A percentile compares a stretch with the other conserved stretches of the same genome.
Conservation (phyloP, 768 basidiomycete species). For the Hypholoma sublateritium region DNA sequence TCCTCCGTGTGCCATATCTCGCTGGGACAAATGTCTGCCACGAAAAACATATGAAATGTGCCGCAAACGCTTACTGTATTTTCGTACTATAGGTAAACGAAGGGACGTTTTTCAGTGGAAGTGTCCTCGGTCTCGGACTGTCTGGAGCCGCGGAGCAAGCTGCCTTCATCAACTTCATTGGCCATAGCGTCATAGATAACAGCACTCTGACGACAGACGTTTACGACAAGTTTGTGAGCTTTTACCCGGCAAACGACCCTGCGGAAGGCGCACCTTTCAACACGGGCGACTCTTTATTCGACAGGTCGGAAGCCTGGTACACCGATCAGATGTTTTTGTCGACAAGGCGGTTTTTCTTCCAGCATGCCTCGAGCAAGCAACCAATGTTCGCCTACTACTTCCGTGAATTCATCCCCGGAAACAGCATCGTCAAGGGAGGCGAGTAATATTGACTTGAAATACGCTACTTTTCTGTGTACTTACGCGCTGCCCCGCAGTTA, state of each 20-base stretch:
- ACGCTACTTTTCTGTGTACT: not conserved
- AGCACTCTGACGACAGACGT: slow-evolving; percentile 42
- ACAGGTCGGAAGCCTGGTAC: slow-evolving; percentile 57
- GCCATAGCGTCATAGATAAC: slow-evolving; percentile 52
- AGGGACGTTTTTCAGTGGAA: slow-evolving; percentile 43
- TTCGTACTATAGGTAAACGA: slow-evolving; percentile 45
- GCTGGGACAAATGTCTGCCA: slow-evolving; percentile 52
- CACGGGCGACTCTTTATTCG: slow-evolving; percentile 60
- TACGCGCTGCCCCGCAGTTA: slow-evolving; percentile 28
- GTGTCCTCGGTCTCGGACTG: slow-evolving; percentile 38
- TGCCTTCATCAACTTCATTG: slow-evolving; percentile 49
- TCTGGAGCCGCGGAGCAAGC: slow-evolving; percentile 38
- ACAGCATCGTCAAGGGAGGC: slow-evolving; percentile 49
- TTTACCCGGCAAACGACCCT: slow-evolving; percentile 51
- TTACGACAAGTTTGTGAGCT: slow-evolving; percentile 31
- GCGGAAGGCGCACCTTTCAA: slow-evolving; percentile 50
- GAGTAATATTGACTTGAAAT: not conserved
- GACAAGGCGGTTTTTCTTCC: slow-evolving; percentile 48
- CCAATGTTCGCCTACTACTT: slow-evolving; percentile 57
- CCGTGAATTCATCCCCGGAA: slow-evolving; percentile 56
- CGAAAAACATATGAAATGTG: not conserved
- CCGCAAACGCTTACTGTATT: not conserved
- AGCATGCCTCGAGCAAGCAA: slow-evolving; percentile 44
- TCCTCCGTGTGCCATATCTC: slow-evolving; percentile 52
- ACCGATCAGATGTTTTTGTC: slow-evolving; percentile 57